Evolutionary conservation across 2,329 filamentous ascomycete genomes (phyloP).

Genomic region (Aspergillus fumigatus): DNA sequence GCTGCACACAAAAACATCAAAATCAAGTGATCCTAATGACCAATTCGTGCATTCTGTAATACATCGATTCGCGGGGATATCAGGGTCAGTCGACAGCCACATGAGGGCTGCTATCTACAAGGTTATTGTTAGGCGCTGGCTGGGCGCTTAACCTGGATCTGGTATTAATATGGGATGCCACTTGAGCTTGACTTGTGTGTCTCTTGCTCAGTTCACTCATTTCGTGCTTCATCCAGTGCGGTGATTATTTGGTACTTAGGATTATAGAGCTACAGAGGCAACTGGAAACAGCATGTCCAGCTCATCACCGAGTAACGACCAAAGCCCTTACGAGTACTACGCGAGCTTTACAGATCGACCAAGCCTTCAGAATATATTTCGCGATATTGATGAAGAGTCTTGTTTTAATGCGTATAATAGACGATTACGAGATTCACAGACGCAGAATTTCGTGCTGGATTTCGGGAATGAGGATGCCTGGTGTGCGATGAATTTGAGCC

Average conservation of each 20-base stretch:
- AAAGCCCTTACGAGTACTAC: constrained; percentile 30
- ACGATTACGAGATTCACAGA: constrained; percentile 25
- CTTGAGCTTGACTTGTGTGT: neutral
- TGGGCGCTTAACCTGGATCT: neutral
- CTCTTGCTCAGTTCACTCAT: neutral
- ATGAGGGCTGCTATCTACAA: neutral
- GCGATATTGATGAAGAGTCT: constrained; percentile 34
- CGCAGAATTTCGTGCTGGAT: constrained; percentile 41
- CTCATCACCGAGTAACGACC: constrained; percentile 4
- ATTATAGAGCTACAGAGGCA: neutral
- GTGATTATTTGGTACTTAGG: neutral
- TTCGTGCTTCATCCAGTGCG: neutral
- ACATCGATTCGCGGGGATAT: neutral
- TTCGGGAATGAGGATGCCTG: constrained; percentile 41
- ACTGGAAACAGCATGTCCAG: constrained; percentile 11
- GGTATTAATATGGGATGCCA: neutral
- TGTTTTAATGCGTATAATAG: constrained; percentile 28
- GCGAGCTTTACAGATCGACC: constrained; percentile 19
- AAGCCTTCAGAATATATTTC: constrained; percentile 24
- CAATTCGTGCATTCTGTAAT: neutral
- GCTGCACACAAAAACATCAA: neutral
- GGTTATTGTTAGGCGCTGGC: neutral
- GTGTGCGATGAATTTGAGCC: constrained; percentile 35
- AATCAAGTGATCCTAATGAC: neutral
- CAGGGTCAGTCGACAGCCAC: neutral